Base-by-base conservation (phyloP, 2,329 filamentous ascomycete species). In the Elsinoe necatrix region DNA sequence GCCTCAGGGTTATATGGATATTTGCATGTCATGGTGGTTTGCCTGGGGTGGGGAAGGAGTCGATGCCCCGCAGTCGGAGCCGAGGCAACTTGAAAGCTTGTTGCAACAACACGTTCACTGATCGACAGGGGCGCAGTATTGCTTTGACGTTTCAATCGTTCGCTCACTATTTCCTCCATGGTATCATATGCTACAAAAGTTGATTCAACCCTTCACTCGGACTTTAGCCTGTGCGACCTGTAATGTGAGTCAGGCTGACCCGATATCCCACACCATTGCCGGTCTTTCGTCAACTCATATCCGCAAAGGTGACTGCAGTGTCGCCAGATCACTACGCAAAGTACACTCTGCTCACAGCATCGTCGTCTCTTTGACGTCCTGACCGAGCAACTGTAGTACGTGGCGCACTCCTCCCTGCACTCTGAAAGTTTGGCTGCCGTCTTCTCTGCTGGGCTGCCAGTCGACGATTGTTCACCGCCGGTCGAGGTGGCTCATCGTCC, bases 351-450 rank as follows among this genome's bases (percentile, higher is more conserved):
- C 12, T 45, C 21, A 25, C 21, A 14, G n/a, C 41, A 12, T 45
- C 20, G 8, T 45, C 11, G 16, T 23, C 21, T n/a, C 25, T 52
- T 7, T n/a, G 29, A 3, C 29, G 48, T 16, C 48, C 48, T 6
- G 48, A 34, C 16, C 34, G 48, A 21, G 29, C 16, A 2, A 34
- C 48, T 4, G 31, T 25, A 1, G 20, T 25, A 27, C 25, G 31
- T 11, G 25, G 45, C 21, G 23, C 25, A 18, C n/a, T 12, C 31
- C 48, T 20, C 8, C 31, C 48, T 8, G 48, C 48, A 21, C 48
- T 35, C 48, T 52, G 48, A 21, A 52, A 52, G 8, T 35, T n/a
- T 16, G 48, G 48, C 18, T 52, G 48, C 20, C 48, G 29, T 39
- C 48, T 12, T 31, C 48, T 52, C 6, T 29, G 47, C 14, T 51